Evolutionary conservation across 257 asterid genomes (phyloP), one percentile per base, ranked within the genome.

Genomic region (Cruciata laevipes): DNA sequence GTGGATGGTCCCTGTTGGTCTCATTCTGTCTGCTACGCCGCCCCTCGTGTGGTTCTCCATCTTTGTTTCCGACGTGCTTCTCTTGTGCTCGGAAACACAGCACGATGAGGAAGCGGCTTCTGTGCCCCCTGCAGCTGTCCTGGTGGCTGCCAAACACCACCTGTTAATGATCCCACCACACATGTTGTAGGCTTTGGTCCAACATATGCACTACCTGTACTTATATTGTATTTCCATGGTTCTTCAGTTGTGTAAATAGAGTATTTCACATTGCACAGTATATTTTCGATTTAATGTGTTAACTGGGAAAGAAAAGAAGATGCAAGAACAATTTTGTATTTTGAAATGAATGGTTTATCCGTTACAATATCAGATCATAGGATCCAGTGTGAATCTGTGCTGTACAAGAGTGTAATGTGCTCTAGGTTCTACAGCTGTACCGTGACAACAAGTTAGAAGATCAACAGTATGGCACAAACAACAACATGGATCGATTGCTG

Each of bases 1-100:
- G 12, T 84, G 90, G 90, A 84, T 84, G 90, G 86, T 82, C 68
- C 90, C 90, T 61, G 1, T 80, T 5, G 87, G 90, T 37, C 85
- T 84, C 14, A 55, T 84, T 61, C 71, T 82, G 33, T 75, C 79
- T 10, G 30, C 68, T 66, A 80, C 85, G 9, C 87, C 89, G 1
- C 65, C 73, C 57, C 7, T 78, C 5, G 53, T 84, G 31, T 73
- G 67, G 73, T 65, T 66, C 0, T 71, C 85, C 0, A 6, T 75
- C 61, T 66, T 73, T 33, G 2, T 78, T 68, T 84, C 89, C 7
- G 71, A 79, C 32, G 32, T 66, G 47, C 63, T 69, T 5, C n/a
- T 47, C 20, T 17, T 47, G 21, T 47, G 49, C 49, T 40, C 68
- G 35, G 5, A 32, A 25, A 11, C 18, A 31, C 6, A 38, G 58